Evolutionary conservation across 352 stramenopile genomes (phyloP), one percentile per base, ranked within the genome.

Genomic region (Plasmopara muralis): DNA sequence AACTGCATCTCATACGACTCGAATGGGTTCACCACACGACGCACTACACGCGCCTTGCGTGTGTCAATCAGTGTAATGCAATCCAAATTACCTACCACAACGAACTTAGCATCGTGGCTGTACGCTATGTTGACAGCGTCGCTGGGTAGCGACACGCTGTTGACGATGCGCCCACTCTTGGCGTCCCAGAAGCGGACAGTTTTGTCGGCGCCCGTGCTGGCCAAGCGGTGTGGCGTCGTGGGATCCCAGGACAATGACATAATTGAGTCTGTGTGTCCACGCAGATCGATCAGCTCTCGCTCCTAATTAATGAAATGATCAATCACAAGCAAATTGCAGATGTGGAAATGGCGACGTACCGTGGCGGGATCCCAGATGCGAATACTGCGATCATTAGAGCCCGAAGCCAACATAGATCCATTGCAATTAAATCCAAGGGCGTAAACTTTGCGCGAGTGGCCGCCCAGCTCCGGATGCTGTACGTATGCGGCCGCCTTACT

Each of bases 1-100:
- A 91, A 93, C 55, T 90, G 79, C 61, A 91, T 75, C 31, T 93
- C 83, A 50, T 86, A 85, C 7, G 83, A 64, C 58, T 93, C 76
- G 55, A 87, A 93, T 5, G 80, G 83, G 40, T 89, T 93, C 41
- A 89, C 81, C 9, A 91, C 71, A 25, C 75, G 72, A 25, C 77
- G 76, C 62, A 88, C 73, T 7, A 93, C 70, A 42, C 81, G 80
- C 52, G 86, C 70, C 60, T 91, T 93, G 57, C 76, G 73, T 43
- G 81, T 85, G 50, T 93, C 83, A 46, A 93, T 87, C 41, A 93
- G 75, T 46, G 65, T 86, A 31, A 89, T 78, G 56, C 74, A 83
- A 51, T 88, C 78, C 25, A 76, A 35, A 49, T 88, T 87, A 50
- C 77, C 83, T 48, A 79, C 83, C 14, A 79, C 83, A 28, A 93